A percentile compares a stretch with the other conserved stretches of the same genome.
phyloP scores from a whole-genome alignment of 176 grass and related monocot genomes.

The Bolboschoenus planiculmis region DNA sequence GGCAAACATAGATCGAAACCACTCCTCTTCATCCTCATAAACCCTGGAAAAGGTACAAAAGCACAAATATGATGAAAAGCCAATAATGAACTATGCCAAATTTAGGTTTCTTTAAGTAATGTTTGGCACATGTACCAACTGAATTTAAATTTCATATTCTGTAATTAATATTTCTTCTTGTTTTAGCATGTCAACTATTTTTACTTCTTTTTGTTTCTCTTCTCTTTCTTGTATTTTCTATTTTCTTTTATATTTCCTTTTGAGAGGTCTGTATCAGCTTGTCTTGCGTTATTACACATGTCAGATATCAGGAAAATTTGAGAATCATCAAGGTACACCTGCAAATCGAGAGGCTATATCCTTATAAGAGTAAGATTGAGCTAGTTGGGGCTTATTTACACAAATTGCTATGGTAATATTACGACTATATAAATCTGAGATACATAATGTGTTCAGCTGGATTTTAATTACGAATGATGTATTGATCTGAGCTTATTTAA shows the following conservation, averaged over 20 bases:
- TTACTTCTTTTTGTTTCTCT: background rate
- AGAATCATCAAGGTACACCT: background rate
- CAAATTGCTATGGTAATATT: background rate
- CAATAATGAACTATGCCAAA: background rate
- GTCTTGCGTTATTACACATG: background rate
- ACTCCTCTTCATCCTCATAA: conserved; percentile 82
- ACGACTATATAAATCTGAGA: background rate
- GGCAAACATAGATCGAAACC: conserved; percentile 82
- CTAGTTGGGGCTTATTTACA: background rate
- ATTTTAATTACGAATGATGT: background rate
- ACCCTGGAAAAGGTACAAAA: conserved; percentile 36
- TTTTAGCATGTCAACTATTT: background rate
- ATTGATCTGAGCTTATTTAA: background rate
- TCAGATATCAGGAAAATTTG: background rate
- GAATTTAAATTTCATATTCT: no score
- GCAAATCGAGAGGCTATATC: background rate
- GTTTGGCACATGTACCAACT: background rate
- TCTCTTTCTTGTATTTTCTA: background rate
- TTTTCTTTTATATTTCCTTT: background rate
- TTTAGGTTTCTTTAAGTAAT: background rate
- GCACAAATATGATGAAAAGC: background rate
- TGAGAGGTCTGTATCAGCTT: background rate
- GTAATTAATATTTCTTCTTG: background rate
- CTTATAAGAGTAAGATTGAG: background rate
- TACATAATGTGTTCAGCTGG: background rate